Conservation (phyloP, 164 flowering plant genomes). For the Vitis rupestris region DNA sequence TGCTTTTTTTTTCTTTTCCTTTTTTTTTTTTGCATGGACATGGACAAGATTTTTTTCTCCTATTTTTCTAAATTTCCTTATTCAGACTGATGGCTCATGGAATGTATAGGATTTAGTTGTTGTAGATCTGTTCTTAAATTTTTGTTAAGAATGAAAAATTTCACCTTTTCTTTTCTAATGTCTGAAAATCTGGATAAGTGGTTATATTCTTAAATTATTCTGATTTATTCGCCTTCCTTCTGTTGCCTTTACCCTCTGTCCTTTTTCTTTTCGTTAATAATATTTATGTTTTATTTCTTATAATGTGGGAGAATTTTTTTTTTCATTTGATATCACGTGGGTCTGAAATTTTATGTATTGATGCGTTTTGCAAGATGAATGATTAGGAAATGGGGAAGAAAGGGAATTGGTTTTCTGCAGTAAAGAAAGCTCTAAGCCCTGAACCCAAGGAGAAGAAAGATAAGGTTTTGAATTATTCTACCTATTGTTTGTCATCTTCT, state of each 20-base stretch:
- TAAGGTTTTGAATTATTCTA: slow-evolving; percentile 30
- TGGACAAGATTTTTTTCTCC: neutral
- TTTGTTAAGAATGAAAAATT: neutral
- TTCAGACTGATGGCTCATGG: neutral
- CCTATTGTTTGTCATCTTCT: neutral
- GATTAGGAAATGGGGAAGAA: slow-evolving; percentile 76
- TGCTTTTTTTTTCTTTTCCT: neutral
- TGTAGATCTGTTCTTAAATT: slow-evolving; percentile 12
- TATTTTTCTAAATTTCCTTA: neutral
- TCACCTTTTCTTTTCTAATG: neutral
- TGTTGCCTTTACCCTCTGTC: too few species aligned
- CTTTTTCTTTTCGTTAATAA: neutral
- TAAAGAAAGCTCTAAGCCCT: slow-evolving; percentile 79
- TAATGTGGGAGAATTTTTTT: neutral
- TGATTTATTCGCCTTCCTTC: neutral
- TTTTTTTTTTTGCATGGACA: neutral
- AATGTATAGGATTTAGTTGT: slow-evolving; percentile 1
- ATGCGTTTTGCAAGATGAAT: slow-evolving; percentile 21
- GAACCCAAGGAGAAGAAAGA: slow-evolving; percentile 58
- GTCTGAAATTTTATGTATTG: neutral
- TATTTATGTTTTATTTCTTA: neutral
- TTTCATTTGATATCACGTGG: slow-evolving; percentile 19
- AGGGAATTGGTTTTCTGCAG: slow-evolving; percentile 79
- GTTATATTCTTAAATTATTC: neutral
- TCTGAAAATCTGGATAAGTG: neutral